Conservation (phyloP, 257 asterid genomes). For the Nicotiana paniculata region DNA sequence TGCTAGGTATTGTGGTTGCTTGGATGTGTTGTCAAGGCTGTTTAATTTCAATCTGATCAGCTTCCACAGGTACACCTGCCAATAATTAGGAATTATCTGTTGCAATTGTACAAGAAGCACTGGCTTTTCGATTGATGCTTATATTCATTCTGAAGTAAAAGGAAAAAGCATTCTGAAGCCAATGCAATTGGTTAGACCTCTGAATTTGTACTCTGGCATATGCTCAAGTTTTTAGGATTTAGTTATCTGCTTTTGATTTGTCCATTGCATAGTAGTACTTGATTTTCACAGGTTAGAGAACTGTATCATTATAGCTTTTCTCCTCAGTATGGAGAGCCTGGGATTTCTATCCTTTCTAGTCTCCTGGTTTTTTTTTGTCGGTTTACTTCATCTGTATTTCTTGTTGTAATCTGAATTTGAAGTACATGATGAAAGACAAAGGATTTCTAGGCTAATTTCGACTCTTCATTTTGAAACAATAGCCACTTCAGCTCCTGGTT, state of each 20-base stretch:
- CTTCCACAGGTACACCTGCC: background rate
- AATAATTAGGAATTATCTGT: background rate
- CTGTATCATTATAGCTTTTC: background rate
- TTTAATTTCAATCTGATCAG: constrained; percentile 22
- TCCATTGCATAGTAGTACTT: background rate
- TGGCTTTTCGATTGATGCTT: background rate
- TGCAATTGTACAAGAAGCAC: background rate
- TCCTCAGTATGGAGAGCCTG: background rate
- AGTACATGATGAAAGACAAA: background rate
- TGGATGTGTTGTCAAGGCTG: constrained; percentile 61
- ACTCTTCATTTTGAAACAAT: background rate
- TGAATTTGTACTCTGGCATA: background rate
- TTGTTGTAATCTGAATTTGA: background rate
- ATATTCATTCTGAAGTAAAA: background rate
- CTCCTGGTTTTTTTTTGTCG: background rate
- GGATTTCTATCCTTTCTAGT: background rate
- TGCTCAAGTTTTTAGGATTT: background rate
- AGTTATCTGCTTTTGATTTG: background rate
- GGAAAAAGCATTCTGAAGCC: background rate
- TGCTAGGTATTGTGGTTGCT: constrained; percentile 68
- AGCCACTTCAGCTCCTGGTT: background rate
- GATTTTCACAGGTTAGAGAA: constrained; percentile 3
- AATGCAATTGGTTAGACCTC: background rate
- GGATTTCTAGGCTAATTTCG: background rate
- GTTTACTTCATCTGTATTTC: background rate